Percentiles rank a stretch among this genome's conserved stretches.
Evolutionary conservation across 163 green algal genomes (phyloP).

Genomic region (Trebouxiophyceae sp.): DNA sequence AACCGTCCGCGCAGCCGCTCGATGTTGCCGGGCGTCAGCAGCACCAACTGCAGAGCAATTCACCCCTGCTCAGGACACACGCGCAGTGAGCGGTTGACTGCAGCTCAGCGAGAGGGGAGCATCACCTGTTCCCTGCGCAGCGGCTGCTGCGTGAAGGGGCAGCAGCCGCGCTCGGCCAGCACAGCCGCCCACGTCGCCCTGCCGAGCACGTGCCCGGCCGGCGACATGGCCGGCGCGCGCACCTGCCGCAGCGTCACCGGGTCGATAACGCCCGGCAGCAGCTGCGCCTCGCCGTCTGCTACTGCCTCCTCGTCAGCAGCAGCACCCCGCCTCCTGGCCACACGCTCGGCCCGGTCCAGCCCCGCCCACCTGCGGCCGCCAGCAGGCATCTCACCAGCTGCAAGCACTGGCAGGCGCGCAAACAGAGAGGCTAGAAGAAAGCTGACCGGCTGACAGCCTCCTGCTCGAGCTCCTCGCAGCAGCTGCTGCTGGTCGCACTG

Average conservation of each 20-base stretch:
- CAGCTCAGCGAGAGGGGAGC: too few relatives aligned
- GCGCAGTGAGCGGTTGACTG: too few relatives aligned
- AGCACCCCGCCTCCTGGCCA: conserved; percentile 45
- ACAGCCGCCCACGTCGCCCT: conserved; percentile 74
- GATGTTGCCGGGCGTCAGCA: too few relatives aligned
- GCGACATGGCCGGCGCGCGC: conserved; percentile 68
- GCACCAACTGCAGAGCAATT: too few relatives aligned
- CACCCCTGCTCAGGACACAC: too few relatives aligned
- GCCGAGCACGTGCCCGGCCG: conserved; percentile 65
- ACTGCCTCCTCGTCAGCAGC: neutral
- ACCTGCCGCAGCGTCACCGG: conserved; percentile 74
- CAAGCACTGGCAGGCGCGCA: too few relatives aligned
- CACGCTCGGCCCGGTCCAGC: conserved; percentile 55
- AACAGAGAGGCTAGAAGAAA: too few relatives aligned
- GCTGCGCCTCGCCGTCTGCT: conserved; percentile 59
- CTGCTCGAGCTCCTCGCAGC: too few relatives aligned
- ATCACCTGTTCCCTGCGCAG: conserved; percentile 56
- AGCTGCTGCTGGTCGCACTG: too few relatives aligned
- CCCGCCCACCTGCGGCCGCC: conserved; percentile 64
- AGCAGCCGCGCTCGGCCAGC: conserved; percentile 52
- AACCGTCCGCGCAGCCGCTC: too few relatives aligned
- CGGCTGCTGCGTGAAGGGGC: conserved; percentile 74
- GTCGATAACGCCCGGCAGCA: conserved; percentile 65
- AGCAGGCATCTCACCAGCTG: too few relatives aligned
- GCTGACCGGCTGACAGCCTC: too few relatives aligned